These are phyloP conservation scores for Pseudozyma sp. DNA, from an alignment of 1,284 basidiomycete species.

Conservation along the genomic window DNA sequence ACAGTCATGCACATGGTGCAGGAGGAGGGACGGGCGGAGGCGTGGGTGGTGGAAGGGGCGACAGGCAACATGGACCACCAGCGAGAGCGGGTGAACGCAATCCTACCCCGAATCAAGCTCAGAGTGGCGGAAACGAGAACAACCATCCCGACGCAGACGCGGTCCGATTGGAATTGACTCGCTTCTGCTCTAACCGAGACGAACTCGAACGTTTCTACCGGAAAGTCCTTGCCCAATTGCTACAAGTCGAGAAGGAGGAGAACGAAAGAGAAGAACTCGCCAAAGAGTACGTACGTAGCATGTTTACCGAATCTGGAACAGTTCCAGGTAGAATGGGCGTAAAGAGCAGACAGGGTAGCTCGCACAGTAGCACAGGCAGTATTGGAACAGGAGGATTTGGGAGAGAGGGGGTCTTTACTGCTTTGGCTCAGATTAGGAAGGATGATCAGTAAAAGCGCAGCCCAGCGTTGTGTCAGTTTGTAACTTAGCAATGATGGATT, in stretches of 20 bases:
- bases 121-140: neutral
- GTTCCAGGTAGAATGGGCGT: neutral
- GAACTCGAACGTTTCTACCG: slow-evolving; percentile 59
- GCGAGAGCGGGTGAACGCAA: neutral
- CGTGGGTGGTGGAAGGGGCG: no score
- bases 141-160: slow-evolving; percentile 48
- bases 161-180: slow-evolving; percentile 51
- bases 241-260: slow-evolving; percentile 41
- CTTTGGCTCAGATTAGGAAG: neutral
- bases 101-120: no score
- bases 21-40: neutral
- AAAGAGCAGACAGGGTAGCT: slow-evolving; percentile 26
- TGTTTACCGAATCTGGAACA: slow-evolving; percentile 1
- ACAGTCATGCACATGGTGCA: slow-evolving; percentile 35
- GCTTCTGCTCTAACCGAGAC: slow-evolving; percentile 53
- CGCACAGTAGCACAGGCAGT: slow-evolving; percentile 5
- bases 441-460: no score
- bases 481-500: no score
- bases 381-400: neutral
- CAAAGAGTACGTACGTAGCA: slow-evolving; percentile 15
- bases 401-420: neutral
- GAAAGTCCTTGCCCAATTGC: slow-evolving; percentile 34
- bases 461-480: no score
- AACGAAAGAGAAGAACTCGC: slow-evolving; percentile 15
- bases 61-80: no score